These are phyloP conservation scores for Hygrophila difformis DNA, from an alignment of 257 asterid species.

Conservation along the genomic window DNA sequence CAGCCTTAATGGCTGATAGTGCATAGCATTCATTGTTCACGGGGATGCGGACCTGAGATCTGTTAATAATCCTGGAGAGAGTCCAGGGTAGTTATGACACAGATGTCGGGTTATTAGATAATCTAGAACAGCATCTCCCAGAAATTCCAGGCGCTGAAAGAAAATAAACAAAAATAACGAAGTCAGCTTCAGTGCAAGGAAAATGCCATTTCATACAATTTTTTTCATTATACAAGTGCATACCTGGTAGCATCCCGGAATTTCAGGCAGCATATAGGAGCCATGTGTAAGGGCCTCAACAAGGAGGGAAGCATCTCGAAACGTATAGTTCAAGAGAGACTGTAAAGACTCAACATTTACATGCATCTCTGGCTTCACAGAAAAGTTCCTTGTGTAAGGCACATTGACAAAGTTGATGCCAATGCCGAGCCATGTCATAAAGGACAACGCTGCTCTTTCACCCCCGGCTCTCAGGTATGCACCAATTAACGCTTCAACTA, in stretches of 20 bases:
- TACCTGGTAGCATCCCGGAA: slow-evolving; percentile 92
- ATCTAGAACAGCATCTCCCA: slow-evolving; percentile 86
- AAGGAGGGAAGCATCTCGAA: slow-evolving; percentile 54
- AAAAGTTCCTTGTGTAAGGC: slow-evolving; percentile 36
- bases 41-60: slow-evolving; percentile 85
- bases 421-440: slow-evolving; percentile 71
- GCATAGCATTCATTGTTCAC: slow-evolving; percentile 81
- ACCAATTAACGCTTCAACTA: slow-evolving; percentile 84
- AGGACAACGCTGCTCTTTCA: slow-evolving; percentile 55
- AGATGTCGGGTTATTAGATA: slow-evolving; percentile 53
- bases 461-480: slow-evolving; percentile 67
- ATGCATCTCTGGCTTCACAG: slow-evolving; percentile 32
- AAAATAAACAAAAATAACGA: no score
- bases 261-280: slow-evolving; percentile 78
- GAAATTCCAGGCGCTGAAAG: slow-evolving; percentile 70
- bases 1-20: slow-evolving; percentile 46
- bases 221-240: no score
- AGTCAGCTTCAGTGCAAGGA: no score
- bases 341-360: slow-evolving; percentile 40
- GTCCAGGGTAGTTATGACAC: slow-evolving; percentile 39
- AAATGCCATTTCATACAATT: no score
- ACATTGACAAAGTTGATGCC: slow-evolving; percentile 26
- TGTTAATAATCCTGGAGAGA: slow-evolving; percentile 67
- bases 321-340: slow-evolving; percentile 41
- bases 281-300: slow-evolving; percentile 91